Percentiles rank a stretch among this genome's conserved stretches.
These are phyloP conservation scores for Rhodotorula sp. DNA, from an alignment of 1,284 basidiomycete genomes.

Conservation along the genomic window DNA sequence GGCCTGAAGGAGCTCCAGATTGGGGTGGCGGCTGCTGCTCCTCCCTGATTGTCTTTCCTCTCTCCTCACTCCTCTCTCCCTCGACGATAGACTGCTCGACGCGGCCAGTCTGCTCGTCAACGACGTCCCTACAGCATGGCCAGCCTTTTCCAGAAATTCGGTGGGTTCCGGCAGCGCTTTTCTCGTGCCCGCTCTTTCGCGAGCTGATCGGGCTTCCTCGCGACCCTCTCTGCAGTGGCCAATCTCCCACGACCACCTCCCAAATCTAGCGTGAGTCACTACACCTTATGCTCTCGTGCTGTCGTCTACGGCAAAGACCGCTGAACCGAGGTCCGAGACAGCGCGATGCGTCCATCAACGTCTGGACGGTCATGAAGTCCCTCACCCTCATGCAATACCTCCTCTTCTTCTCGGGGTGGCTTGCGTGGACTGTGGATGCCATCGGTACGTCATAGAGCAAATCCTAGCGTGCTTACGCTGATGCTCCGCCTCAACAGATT, in stretches of 20 bases:
- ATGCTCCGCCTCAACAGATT: constrained; percentile 51
- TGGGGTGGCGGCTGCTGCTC: neutral
- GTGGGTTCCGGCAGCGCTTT: neutral
- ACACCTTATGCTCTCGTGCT: neutral
- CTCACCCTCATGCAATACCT: constrained; percentile 55
- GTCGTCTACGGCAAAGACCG: too few species aligned
- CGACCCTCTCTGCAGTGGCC: constrained; percentile 3
- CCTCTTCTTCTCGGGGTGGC: constrained; percentile 56
- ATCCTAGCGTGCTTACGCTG: neutral
- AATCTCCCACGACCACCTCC: constrained; percentile 39
- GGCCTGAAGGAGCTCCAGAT: neutral
- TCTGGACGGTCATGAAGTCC: constrained; percentile 49
- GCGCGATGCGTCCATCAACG: constrained; percentile 40
- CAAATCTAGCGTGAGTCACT: constrained; percentile 22
- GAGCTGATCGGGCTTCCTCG: neutral
- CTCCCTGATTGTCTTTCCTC: neutral
- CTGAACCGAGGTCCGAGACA: neutral
- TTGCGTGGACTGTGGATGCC: constrained; percentile 58
- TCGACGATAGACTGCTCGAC: too few species aligned
- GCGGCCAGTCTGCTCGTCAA: neutral
- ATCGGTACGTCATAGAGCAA: constrained; percentile 49
- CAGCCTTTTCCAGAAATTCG: neutral
- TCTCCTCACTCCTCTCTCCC: neutral
- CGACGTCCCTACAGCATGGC: neutral
- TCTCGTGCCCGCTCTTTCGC: neutral